phyloP scores from a whole-genome alignment of 2,329 filamentous ascomycete genomes.

The Diaporthe citriasiana region DNA sequence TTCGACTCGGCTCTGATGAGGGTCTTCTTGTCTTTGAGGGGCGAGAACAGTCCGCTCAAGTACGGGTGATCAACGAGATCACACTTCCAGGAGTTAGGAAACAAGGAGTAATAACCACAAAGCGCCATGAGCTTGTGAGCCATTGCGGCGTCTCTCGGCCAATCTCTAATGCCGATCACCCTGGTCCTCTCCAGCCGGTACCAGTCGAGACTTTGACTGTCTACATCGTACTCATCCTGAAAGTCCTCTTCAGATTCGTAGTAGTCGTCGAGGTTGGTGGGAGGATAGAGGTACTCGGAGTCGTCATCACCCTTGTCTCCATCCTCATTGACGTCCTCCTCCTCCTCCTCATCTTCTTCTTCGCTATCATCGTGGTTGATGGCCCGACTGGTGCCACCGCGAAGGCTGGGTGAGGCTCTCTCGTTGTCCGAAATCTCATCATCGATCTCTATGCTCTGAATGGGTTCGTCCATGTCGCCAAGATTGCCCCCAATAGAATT shows the following conservation, averaged over 20 bases:
- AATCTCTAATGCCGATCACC: slow-evolving; percentile 46
- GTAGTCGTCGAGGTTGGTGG: slow-evolving; percentile 10
- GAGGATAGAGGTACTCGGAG: background rate
- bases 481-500: background rate
- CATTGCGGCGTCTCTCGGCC: slow-evolving; percentile 51
- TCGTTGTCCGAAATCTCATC: slow-evolving; percentile 1
- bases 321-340: background rate
- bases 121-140: slow-evolving; percentile 53
- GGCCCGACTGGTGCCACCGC: slow-evolving; percentile 45
- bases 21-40: slow-evolving; percentile 44
- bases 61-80: slow-evolving; percentile 53
- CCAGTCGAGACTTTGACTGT: slow-evolving; percentile 18
- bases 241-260: slow-evolving; percentile 33
- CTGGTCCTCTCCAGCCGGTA: slow-evolving; percentile 36
- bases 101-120: slow-evolving; percentile 53
- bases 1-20: slow-evolving; percentile 49
- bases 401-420: slow-evolving; percentile 22
- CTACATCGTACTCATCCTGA: slow-evolving; percentile 37
- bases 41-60: slow-evolving; percentile 51
- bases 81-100: slow-evolving; percentile 51
- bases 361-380: slow-evolving; percentile 48
- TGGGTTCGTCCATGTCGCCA: slow-evolving; percentile 56
- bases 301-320: slow-evolving; percentile 23
- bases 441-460: slow-evolving; percentile 60
- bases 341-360: slow-evolving; percentile 6